Evolutionary conservation across 805 yeast genomes (phyloP), one percentile per base, ranked within the genome.

Genomic region (Hyphopichia homilentoma): DNA sequence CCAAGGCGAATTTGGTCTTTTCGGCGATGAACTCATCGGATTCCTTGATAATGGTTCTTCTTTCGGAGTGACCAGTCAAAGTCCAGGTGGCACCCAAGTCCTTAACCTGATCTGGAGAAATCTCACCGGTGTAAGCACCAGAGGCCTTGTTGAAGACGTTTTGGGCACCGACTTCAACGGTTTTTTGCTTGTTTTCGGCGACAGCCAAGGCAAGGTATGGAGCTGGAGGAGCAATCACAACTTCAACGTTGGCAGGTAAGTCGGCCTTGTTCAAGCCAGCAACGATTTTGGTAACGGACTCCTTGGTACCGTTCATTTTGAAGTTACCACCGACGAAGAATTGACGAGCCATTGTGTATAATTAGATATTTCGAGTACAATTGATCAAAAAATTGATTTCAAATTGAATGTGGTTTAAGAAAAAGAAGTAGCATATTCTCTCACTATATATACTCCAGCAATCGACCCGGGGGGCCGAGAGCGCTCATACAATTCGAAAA

Each of bases 241-340:
- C 96, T 71, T 90, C 93, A 39, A 84, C 90, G 55, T 81, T 70
- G 33, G 75, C 54, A 45, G 94, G 84, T 48, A 93, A 70, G 32
- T 77, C 71, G 46, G 94, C 83, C 34, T 67, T 60, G 77, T 90
- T 90, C 59, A 93, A 77, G 70, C 79, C 72, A 45, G 79, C 89
- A 43, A 90, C 82, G 59, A 93, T 89, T 50, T 77, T 68, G 63
- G 79, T 77, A 65, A 93, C 84, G 52, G 93, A 83, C 53, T 75
- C 77, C 69, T 81, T 81, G 59, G 95, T 71, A 61, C 98, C 98
- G 78, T 93, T 93, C 86, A 93, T 82, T 71, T 93, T 93, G 79
- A 93, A 90, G 88, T 93, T 93, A 59, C 98, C 98, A 54, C 98
- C 98, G 59, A 93, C 96, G 67, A 93, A 89, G 73, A 90, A 93